A percentile compares a stretch with the other conserved stretches of the same genome.
phyloP scores from a whole-genome alignment of 805 yeast species.

The Starmerella geochares region DNA sequence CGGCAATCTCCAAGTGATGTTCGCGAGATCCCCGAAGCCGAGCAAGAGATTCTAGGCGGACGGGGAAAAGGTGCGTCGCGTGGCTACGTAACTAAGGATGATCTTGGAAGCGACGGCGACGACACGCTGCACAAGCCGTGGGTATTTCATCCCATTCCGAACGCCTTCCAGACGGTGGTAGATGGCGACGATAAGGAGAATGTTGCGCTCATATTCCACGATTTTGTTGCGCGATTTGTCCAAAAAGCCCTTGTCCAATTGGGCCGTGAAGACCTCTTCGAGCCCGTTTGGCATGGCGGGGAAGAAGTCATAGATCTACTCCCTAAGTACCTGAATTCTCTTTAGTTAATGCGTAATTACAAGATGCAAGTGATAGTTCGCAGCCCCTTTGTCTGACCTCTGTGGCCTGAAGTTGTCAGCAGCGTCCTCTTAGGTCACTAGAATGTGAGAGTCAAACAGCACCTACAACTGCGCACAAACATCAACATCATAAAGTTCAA shows the following conservation, averaged over 20 bases:
- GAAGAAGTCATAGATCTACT: conserved; percentile 28
- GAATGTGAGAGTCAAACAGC: too few species aligned
- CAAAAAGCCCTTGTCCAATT: conserved; percentile 37
- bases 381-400: too few species aligned
- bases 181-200: conserved; percentile 28
- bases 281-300: conserved; percentile 26
- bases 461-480: too few species aligned
- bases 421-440: too few species aligned
- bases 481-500: too few species aligned
- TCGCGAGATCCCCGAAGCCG: neutral
- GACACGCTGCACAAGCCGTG: conserved; percentile 59
- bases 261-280: conserved; percentile 20
- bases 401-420: too few species aligned
- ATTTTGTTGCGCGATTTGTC: conserved; percentile 53
- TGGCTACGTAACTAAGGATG: conserved; percentile 80
- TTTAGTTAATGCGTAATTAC: neutral
- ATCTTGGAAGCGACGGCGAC: conserved; percentile 77
- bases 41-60: neutral
- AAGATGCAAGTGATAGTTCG: too few species aligned
- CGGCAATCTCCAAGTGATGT: neutral
- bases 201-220: conserved; percentile 69
- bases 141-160: conserved; percentile 56
- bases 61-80: conserved; percentile 2
- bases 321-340: conserved; percentile 25
- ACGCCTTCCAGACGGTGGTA: conserved; percentile 48